Conservation (phyloP, 2,329 filamentous ascomycete genomes). For the Paecilomyces sp. region DNA sequence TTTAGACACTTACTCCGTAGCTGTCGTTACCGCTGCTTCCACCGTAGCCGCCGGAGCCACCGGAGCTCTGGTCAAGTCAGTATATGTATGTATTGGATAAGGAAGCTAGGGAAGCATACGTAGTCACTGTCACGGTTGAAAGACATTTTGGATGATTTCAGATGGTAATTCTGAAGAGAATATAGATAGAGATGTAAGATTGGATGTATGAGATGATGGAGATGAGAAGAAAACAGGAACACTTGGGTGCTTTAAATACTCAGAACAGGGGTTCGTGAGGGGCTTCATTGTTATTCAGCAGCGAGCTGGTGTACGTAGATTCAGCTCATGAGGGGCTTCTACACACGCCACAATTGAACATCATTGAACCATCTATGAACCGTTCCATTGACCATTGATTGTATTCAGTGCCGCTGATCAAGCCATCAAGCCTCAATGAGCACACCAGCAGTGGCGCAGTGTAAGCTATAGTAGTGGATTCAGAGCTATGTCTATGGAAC, state of each 20-base stretch:
- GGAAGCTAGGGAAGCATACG: slow-evolving; percentile 6
- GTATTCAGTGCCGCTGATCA: neutral
- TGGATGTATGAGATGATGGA: neutral
- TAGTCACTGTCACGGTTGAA: slow-evolving; percentile 9
- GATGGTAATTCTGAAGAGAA: neutral
- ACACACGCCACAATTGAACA: neutral
- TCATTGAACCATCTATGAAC: neutral
- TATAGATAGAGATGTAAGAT: neutral
- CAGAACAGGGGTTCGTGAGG: neutral
- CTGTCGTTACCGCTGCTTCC: slow-evolving; percentile 7
- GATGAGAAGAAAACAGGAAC: neutral
- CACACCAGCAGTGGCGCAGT: neutral
- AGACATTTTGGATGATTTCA: slow-evolving; percentile 8
- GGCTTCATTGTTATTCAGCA: neutral
- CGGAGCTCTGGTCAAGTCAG: slow-evolving; percentile 8
- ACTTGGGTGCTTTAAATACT: neutral
- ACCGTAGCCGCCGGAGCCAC: slow-evolving; percentile 12
- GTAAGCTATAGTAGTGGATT: neutral
- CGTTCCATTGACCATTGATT: neutral
- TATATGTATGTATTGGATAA: slow-evolving; percentile 3
- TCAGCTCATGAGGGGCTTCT: slow-evolving; percentile 1
- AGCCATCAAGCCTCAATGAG: neutral
- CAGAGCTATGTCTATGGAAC: neutral
- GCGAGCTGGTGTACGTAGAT: neutral
- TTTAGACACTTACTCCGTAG: slow-evolving; percentile 10